phyloP scores from a whole-genome alignment of 805 yeast species.

The Suhomyces faveliae region DNA sequence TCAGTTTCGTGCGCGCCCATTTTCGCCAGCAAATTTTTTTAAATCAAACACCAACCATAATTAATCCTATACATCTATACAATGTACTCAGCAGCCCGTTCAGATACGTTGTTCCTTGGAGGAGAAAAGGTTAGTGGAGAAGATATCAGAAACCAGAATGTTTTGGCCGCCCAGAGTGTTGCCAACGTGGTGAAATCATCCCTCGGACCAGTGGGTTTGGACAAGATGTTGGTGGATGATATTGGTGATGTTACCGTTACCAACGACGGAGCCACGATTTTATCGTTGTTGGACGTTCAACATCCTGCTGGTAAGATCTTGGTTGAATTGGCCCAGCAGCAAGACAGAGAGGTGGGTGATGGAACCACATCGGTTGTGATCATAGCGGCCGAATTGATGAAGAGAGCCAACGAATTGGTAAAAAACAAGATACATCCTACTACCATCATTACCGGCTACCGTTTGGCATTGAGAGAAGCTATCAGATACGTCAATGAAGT shows the following conservation, averaged over 20 bases:
- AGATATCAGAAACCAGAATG: constrained; percentile 94
- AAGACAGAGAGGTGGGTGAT: constrained; percentile 97
- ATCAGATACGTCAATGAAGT: constrained; percentile 82
- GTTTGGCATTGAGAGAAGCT: constrained; percentile 91
- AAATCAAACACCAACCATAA: no score
- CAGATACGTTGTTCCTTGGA: constrained; percentile 91
- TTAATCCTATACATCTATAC: no score
- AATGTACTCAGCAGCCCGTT: constrained; percentile 77
- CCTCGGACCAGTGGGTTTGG: constrained; percentile 96
- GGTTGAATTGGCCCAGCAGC: constrained; percentile 97
- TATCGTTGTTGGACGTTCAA: constrained; percentile 87
- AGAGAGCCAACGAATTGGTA: constrained; percentile 91
- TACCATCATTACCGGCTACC: constrained; percentile 93
- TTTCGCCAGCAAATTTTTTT: constrained; percentile 3
- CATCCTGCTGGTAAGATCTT: constrained; percentile 98
- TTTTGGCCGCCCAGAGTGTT: constrained; percentile 85
- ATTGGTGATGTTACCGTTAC: constrained; percentile 99
- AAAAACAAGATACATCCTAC: constrained; percentile 96
- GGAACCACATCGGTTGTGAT: constrained; percentile 98
- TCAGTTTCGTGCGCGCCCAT: constrained; percentile 1
- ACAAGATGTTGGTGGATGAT: constrained; percentile 97
- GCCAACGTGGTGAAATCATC: constrained; percentile 88
- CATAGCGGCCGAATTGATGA: constrained; percentile 87
- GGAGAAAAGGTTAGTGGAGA: constrained; percentile 96
- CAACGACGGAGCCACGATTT: constrained; percentile 97